phyloP scores from a whole-genome alignment of 2,329 filamentous ascomycete genomes.

The Zymoseptoria ardabiliae region DNA sequence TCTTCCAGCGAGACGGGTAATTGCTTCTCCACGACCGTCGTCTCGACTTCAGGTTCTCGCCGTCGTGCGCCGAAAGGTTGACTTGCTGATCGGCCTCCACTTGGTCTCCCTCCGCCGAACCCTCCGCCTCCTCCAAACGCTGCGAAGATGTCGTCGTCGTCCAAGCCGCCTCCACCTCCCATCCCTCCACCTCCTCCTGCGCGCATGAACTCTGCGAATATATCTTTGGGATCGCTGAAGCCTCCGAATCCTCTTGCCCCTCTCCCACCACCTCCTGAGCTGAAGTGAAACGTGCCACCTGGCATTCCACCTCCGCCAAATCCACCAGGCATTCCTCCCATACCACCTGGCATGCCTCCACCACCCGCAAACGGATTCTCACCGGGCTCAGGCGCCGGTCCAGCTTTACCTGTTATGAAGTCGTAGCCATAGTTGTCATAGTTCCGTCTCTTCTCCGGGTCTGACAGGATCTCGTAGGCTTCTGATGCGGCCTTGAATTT shows the following conservation, averaged over 20 bases:
- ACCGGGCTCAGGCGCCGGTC: slow-evolving; percentile 49
- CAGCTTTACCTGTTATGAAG: slow-evolving; percentile 52
- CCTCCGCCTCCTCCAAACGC: slow-evolving; percentile 43
- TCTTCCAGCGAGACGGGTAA: slow-evolving; percentile 80
- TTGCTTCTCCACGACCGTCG: slow-evolving; percentile 81
- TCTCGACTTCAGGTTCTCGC: slow-evolving; percentile 63
- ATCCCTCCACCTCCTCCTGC: slow-evolving; percentile 43
- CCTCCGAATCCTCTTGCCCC: slow-evolving; percentile 59
- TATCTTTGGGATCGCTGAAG: slow-evolving; percentile 75
- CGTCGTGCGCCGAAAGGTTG: slow-evolving; percentile 27
- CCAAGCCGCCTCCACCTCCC: slow-evolving; percentile 39
- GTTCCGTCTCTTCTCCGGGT: slow-evolving; percentile 90
- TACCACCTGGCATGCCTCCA: slow-evolving; percentile 53
- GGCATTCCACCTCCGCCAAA: slow-evolving; percentile 47
- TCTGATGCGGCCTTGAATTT: slow-evolving; percentile 98
- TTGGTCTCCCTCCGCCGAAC: slow-evolving; percentile 30
- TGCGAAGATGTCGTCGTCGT: slow-evolving; percentile 52
- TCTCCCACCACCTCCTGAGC: slow-evolving; percentile 45
- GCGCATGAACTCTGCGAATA: slow-evolving; percentile 79
- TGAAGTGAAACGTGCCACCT: slow-evolving; percentile 56
- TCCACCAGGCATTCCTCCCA: slow-evolving; percentile 40
- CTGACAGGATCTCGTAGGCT: slow-evolving; percentile 95
- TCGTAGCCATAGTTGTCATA: slow-evolving; percentile 95
- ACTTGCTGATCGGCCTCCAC: slow-evolving; percentile 37
- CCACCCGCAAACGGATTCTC: slow-evolving; percentile 33